Evolutionary conservation across 2,329 filamentous ascomycete genomes (phyloP).

Genomic region (Fusarium guadeloupense): DNA sequence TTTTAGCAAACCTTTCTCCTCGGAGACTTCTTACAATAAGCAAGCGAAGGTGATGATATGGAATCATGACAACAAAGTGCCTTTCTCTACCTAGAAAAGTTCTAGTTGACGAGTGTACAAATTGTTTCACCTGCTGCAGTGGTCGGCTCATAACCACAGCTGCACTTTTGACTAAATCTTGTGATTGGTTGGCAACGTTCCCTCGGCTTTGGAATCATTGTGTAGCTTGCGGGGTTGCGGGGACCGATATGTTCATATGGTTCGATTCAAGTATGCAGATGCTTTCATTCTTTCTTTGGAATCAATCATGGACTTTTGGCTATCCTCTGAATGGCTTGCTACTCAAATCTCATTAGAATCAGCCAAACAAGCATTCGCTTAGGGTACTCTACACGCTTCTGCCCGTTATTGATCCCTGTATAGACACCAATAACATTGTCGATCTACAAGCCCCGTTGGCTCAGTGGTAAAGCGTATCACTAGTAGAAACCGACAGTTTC

Average conservation of each 20-base stretch:
- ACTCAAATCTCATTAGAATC: too few relatives aligned
- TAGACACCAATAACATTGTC: neutral
- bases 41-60: constrained; percentile 4
- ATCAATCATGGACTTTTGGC: neutral
- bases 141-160: constrained; percentile 9
- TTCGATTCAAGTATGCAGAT: neutral
- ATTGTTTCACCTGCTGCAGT: neutral
- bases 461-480: constrained; percentile 27
- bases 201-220: constrained; percentile 38
- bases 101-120: neutral
- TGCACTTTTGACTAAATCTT: constrained; percentile 5
- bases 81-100: constrained; percentile 15
- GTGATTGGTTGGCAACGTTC: constrained; percentile 7
- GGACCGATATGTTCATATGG: constrained; percentile 10
- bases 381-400: too few relatives aligned
- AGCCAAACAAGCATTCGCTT: too few relatives aligned
- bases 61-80: constrained; percentile 20
- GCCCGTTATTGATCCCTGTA: too few relatives aligned
- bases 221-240: constrained; percentile 30
- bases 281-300: neutral
- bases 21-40: neutral
- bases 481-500: neutral
- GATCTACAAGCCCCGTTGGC: constrained; percentile 16
- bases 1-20: constrained; percentile 6
- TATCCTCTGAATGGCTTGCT: too few relatives aligned